Base-by-base conservation (phyloP, 2,329 filamentous ascomycete species). In the Diaporthe sp. region DNA sequence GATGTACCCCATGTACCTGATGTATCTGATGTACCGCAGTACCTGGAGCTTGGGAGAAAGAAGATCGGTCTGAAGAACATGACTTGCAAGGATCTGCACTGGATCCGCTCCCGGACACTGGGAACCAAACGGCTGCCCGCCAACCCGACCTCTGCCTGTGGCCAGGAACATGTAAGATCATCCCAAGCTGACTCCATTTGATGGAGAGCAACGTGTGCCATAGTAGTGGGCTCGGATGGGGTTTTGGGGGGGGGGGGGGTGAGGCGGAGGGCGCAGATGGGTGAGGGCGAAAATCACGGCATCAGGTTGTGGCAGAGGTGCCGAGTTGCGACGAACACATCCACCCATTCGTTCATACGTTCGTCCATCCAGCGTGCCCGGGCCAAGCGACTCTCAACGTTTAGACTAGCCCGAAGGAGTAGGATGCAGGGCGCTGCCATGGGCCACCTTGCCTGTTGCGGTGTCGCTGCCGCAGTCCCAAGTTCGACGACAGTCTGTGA, bases 361-460 rank as follows among this genome's bases (percentile, higher is more conserved):
- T n/a, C 25, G 25, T 25, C 34, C 68, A 39, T 39, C 44, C 68
- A 75, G 75, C 51, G 61, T 34, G 70, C 65, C 75, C 74, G 70
- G 57, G 55, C 60, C 47, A 55, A 42, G 65, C 47, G 49, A 70
- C 34, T 13, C 42, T 55, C 65, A 70, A 76, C 75, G 77, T 73
- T 42, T 39, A 67, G 49, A 42, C 73, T 76, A 73, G 68, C 70
- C 73, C 57, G 17, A 70, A 72, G n/a, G 49, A 42, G 75, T 34
- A 65, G 20, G 20, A 55, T 22, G 34, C 63, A 51, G 63, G 73
- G 75, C 76, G 22, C n/a, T 2, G 49, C 22, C 78, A 74, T 79
- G 79, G 80, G 76, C 75, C 78, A 80, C 76, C 77, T 81, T 78
- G 78, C 82, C 80, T 72, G 76, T 80, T 81, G 60, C 72, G 80